Conservation (phyloP, 139 green algal species). For the Tetradesmus lagerheimii region DNA sequence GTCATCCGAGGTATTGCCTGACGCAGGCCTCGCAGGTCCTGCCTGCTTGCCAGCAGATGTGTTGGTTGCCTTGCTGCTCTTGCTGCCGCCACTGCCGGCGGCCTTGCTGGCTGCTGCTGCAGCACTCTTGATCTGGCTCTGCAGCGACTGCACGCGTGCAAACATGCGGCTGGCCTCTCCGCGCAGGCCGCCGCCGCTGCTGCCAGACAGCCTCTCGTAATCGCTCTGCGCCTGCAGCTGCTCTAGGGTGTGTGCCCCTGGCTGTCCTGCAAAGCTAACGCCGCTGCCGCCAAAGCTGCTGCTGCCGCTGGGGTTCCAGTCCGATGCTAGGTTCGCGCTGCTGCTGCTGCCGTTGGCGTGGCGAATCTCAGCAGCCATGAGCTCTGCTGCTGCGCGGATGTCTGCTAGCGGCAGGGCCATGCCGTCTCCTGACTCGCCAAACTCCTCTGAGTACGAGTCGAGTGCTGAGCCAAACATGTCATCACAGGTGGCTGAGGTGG, state of each 20-base stretch:
- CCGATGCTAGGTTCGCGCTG: background rate
- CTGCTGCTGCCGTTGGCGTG: constrained; percentile 1
- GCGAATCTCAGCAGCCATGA: constrained; percentile 23
- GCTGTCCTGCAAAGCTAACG: background rate
- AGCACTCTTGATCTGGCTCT: constrained; percentile 23
- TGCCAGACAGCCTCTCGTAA: constrained; percentile 9
- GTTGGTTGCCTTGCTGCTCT: background rate
- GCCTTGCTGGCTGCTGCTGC: constrained; percentile 7
- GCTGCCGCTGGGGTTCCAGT: constrained; percentile 10
- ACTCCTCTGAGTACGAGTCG: constrained; percentile 38
- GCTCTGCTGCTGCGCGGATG: constrained; percentile 26
- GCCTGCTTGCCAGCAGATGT: background rate
- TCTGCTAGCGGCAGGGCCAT: constrained; percentile 36
- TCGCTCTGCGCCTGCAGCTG: constrained; percentile 39
- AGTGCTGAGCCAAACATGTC: constrained; percentile 41
- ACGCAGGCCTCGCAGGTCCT: background rate
- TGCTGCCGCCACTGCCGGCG: background rate
- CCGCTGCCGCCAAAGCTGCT: constrained; percentile 21
- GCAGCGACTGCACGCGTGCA: constrained; percentile 30
- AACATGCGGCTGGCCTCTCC: background rate
- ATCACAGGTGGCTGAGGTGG: constrained; percentile 44
- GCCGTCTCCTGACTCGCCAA: constrained; percentile 33
- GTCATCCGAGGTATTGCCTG: background rate
- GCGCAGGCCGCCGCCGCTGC: background rate
- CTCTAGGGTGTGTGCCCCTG: background rate